Conservation (phyloP, 192 early-diverging fungal species). For the Gigaspora rosea region DNA sequence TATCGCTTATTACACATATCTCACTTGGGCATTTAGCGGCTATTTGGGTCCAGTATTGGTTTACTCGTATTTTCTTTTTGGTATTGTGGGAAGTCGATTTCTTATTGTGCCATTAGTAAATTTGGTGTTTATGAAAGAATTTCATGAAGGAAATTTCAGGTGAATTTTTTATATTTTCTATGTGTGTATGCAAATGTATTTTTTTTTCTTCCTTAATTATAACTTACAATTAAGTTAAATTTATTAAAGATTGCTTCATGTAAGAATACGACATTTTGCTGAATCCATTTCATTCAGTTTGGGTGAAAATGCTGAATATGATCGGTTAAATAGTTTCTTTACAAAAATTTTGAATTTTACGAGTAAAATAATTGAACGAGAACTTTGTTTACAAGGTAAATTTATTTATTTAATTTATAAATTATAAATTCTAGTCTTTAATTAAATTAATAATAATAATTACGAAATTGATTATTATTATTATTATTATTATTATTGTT, state of each 20-base stretch:
- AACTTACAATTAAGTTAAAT: no score
- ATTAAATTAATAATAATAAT: not conserved
- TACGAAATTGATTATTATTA: not conserved
- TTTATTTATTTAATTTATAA: not conserved
- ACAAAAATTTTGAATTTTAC: slow-evolving; percentile 54
- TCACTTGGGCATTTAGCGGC: slow-evolving; percentile 68
- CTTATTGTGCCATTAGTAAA: slow-evolving; percentile 78
- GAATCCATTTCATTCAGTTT: slow-evolving; percentile 82
- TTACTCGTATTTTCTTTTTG: slow-evolving; percentile 70
- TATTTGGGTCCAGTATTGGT: slow-evolving; percentile 69
- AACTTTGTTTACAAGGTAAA: slow-evolving; percentile 52
- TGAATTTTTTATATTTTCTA: no score
- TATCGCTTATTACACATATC: slow-evolving; percentile 76
- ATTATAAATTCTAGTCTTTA: not conserved
- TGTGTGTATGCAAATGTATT: no score
- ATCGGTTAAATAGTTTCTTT: slow-evolving; percentile 57
- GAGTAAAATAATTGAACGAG: slow-evolving; percentile 57
- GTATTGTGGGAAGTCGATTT: slow-evolving; percentile 58
- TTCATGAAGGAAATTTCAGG: slow-evolving; percentile 72
- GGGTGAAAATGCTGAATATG: slow-evolving; percentile 70
- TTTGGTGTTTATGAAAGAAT: slow-evolving; percentile 73
- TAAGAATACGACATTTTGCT: slow-evolving; percentile 69
- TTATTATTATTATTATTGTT: not conserved
- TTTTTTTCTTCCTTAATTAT: no score
- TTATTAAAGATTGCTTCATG: slow-evolving; percentile 58